Conservation (phyloP, 371 early-diverging fungal genomes). For the Capillidium heterosporum region DNA sequence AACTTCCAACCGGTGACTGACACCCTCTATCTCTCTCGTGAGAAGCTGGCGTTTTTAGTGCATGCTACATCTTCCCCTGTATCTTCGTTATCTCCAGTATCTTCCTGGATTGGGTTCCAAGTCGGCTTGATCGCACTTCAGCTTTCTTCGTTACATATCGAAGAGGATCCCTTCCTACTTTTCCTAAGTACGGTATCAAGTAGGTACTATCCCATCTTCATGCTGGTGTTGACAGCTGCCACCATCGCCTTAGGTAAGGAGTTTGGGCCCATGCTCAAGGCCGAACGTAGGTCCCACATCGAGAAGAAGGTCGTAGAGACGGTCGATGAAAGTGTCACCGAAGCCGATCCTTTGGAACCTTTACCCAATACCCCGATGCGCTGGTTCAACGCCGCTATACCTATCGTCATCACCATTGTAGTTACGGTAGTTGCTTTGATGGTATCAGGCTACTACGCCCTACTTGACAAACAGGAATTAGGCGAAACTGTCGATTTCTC, state of each 20-base stretch:
- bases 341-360: background rate
- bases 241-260: background rate
- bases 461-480: background rate
- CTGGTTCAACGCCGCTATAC: slow-evolving; percentile 7
- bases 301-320: background rate
- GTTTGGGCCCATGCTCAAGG: slow-evolving; percentile 4
- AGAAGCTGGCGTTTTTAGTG: slow-evolving; percentile 6
- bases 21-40: background rate
- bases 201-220: slow-evolving; percentile 2
- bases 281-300: slow-evolving; percentile 2
- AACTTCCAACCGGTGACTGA: slow-evolving; percentile 5
- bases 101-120: slow-evolving; percentile 6
- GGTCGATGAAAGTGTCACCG: background rate
- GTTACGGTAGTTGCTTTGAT: slow-evolving; percentile 1
- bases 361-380: background rate
- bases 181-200: background rate
- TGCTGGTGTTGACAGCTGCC: background rate
- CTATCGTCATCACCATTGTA: background rate
- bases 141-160: background rate
- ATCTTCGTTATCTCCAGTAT: background rate
- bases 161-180: background rate
- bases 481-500: background rate
- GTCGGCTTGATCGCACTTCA: slow-evolving; percentile 1
- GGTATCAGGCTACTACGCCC: background rate
- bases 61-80: slow-evolving; percentile 6